Evolutionary conservation across 2,329 filamentous ascomycete genomes (phyloP), one percentile per base, ranked within the genome.

Genomic region (Bipolaris oryzae): DNA sequence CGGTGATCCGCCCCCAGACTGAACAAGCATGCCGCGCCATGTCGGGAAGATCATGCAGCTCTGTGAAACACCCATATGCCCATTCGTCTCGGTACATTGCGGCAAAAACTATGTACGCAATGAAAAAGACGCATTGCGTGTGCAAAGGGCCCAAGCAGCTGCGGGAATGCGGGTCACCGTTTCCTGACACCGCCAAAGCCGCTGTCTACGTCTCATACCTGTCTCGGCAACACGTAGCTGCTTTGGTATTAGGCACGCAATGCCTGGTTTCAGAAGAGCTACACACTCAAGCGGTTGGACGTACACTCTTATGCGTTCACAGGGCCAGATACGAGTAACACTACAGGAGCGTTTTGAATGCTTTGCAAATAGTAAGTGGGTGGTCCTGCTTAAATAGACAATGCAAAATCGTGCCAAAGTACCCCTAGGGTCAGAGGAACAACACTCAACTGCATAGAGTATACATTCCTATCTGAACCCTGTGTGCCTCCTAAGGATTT

Each of bases 151-250:
- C 20, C 49, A 18, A 11, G 31, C 5, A 25, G n/a, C n/a, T 25
- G 48, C 55, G 50, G 53, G 37, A 58, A 18, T 50, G 37, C 50
- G 46, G 43, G 15, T 20, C 13, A 53, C 39, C 53, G 54, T 61
- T 58, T 55, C 57, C 49, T 52, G 47, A 49, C 23, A 50, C 44
- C 34, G 33, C 46, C 33, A 23, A 50, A 51, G 41, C 53, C 61
- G 58, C 55, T 56, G 51, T 60, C 49, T 57, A 38, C 34, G 54
- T 53, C 37, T 52, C 50, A 57, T 46, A n/a, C 15, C 18, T 7
- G 50, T 53, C 49, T 53, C 45, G 53, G 42, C 49, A 42, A 52
- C 37, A 43, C 49, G 28, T 56, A 16, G 16, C 11, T 50, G 28
- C 42, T 42, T 46, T 34, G n/a, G 13, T 16, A 13, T n/a, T 23